phyloP scores from a whole-genome alignment of 371 early-diverging fungal genomes.

The Thermomucor indicae-seudaticae region DNA sequence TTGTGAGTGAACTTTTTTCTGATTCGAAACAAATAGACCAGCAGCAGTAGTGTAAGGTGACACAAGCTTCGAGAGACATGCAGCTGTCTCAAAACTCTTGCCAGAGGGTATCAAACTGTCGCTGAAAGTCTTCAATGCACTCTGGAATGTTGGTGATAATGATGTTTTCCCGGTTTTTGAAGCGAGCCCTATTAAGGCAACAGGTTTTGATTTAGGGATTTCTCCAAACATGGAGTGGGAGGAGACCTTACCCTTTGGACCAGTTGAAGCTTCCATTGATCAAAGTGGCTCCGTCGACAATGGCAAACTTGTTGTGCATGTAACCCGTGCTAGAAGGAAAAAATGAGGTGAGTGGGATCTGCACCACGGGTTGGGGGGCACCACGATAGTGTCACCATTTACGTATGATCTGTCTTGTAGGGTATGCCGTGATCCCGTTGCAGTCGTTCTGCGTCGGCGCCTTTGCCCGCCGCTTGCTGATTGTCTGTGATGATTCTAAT shows the following conservation, averaged over 20 bases:
- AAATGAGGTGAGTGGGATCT: neutral
- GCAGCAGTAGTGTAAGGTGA: too few species aligned
- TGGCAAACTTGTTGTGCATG: conserved; percentile 64
- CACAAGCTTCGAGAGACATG: too few species aligned
- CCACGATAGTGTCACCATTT: conserved; percentile 2
- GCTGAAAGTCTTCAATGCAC: conserved; percentile 47
- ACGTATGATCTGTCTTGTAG: conserved; percentile 46
- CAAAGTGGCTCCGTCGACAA: conserved; percentile 41
- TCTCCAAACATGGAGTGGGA: neutral
- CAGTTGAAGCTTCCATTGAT: conserved; percentile 61
- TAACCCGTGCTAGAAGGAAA: conserved; percentile 28
- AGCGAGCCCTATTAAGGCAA: conserved; percentile 39
- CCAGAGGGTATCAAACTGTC: conserved; percentile 52
- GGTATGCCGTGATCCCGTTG: conserved; percentile 50
- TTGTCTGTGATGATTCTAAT: conserved; percentile 58
- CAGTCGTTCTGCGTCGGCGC: conserved; percentile 55
- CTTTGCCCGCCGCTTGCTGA: conserved; percentile 55
- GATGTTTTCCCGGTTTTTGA: conserved; percentile 56
- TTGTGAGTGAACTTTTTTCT: too few species aligned
- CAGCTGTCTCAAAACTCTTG: conserved; percentile 1
- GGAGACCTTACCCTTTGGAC: conserved; percentile 46
- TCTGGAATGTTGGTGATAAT: conserved; percentile 49
- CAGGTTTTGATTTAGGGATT: neutral
- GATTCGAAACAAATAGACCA: too few species aligned
- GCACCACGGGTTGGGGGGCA: neutral